Base-by-base conservation (phyloP, 805 yeast genomes). In the Saturnispora gosingensis region DNA sequence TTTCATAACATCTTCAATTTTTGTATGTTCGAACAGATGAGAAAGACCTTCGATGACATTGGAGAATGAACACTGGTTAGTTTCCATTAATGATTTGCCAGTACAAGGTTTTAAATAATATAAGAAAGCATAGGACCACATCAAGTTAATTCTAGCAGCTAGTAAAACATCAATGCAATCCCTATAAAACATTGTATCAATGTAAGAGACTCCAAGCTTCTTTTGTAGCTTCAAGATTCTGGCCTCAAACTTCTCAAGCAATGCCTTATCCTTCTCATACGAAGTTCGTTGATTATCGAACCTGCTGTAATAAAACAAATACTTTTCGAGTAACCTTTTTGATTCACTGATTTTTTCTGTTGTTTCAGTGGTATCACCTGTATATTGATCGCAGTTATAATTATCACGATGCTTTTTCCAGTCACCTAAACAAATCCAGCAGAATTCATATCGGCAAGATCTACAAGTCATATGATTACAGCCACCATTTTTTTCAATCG, bases 401-500 rank as follows among this genome's bases (percentile, higher is more conserved):
- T 72, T 69, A 28, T 74, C 71, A 3, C 80, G 81, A 68, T 91
- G 98, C 15, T 67, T 68, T 0, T 64, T 60, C 99, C 99, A 91
- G 34, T 72, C 76, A 3, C 82, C 82, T 55, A 79, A 64, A 67
- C 99, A 93, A 39, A 90, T 81, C 99, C 99, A 93, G 67, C 99
- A 93, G 63, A 89, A 93, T 63, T 90, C 87, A 64, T 78, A 68
- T 11, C 65, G 62, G 66, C 99, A 93, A 53, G 80, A 82, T 3
- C 78, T 72, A 66, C 99, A 93, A 1, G 81, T 76, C 96, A 93
- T 91, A 68, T 93, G 99, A 67, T 91, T 91, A 69, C 99, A 93
- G 0, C 99, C 99, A 22, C 97, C 98, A 63, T 85, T 85, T 61
- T 91, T 89, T 63, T 93, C 97, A 56, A 91, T 93, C 28, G 81